phyloP scores from a whole-genome alignment of 2,329 filamentous ascomycete species.

The Diatrype stigma region DNA sequence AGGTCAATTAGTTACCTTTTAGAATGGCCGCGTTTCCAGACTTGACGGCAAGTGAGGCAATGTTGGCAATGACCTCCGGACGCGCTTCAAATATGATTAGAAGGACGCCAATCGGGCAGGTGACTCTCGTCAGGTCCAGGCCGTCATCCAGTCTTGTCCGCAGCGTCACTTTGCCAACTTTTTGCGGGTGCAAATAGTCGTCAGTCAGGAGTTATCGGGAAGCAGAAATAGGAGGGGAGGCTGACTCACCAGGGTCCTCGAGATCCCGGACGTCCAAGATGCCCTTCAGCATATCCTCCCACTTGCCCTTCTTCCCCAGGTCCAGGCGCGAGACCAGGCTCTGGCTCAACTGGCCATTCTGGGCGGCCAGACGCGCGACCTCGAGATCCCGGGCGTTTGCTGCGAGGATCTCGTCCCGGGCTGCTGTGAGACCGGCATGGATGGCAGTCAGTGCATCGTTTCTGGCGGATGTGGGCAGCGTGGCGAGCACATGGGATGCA shows the following conservation, averaged over 20 bases:
- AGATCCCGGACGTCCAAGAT: slow-evolving; percentile 83
- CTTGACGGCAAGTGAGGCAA: slow-evolving; percentile 91
- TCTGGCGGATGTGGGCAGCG: slow-evolving; percentile 69
- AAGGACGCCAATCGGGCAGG: slow-evolving; percentile 93
- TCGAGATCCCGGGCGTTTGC: slow-evolving; percentile 84
- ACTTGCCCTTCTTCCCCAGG: slow-evolving; percentile 82
- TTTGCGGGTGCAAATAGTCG: slow-evolving; percentile 6
- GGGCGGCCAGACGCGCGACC: slow-evolving; percentile 67
- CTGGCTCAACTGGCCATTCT: slow-evolving; percentile 70
- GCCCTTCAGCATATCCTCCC: slow-evolving; percentile 95
- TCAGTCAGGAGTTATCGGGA: no score
- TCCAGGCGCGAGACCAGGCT: slow-evolving; percentile 87
- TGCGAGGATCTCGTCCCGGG: slow-evolving; percentile 72
- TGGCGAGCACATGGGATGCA: slow-evolving; percentile 79
- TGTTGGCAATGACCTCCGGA: slow-evolving; percentile 97
- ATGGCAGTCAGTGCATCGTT: slow-evolving; percentile 84
- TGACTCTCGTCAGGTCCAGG: slow-evolving; percentile 79
- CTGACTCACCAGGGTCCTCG: slow-evolving; percentile 72
- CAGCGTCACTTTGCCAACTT: slow-evolving; percentile 80
- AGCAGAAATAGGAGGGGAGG: no score
- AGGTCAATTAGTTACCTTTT: no score
- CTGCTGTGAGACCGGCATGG: slow-evolving; percentile 66
- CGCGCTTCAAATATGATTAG: slow-evolving; percentile 98
- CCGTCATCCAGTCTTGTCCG: slow-evolving; percentile 83
- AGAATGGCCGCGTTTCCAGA: slow-evolving; percentile 95